phyloP scores from a whole-genome alignment of 768 basidiomycete species.

The Leccinum pellstonianum region DNA sequence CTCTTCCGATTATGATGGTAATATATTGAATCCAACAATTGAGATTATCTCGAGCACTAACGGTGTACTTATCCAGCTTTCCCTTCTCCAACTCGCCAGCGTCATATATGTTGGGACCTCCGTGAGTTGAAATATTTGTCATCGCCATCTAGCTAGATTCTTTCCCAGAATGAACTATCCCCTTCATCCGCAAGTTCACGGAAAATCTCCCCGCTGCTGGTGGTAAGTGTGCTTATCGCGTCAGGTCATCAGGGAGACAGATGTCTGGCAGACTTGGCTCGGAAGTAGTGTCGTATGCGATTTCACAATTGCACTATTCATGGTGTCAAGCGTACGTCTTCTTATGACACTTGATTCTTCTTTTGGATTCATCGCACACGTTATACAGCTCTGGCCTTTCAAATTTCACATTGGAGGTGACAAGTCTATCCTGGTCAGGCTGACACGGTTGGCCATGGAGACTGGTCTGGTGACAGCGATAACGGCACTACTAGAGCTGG shows the following conservation, averaged over 20 bases:
- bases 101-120: slow-evolving; percentile 6
- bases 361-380: background rate
- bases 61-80: slow-evolving; percentile 10
- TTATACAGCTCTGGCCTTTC: slow-evolving; percentile 16
- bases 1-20: slow-evolving; percentile 19
- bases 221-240: slow-evolving; percentile 5
- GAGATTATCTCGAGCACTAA: background rate
- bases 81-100: slow-evolving; percentile 22
- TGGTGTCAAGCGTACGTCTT: slow-evolving; percentile 13
- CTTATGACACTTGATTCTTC: background rate
- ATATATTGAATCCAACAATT: background rate
- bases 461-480: slow-evolving; percentile 24
- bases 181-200: background rate
- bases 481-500: slow-evolving; percentile 20
- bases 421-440: slow-evolving; percentile 5
- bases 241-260: background rate
- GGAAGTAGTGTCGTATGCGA: slow-evolving; percentile 20
- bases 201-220: slow-evolving; percentile 4
- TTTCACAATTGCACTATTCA: slow-evolving; percentile 21
- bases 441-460: slow-evolving; percentile 26
- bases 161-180: background rate
- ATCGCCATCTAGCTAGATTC: background rate
- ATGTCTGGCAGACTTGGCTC: slow-evolving; percentile 20
- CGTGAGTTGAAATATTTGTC: background rate
- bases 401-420: slow-evolving; percentile 3